A percentile compares a stretch with the other conserved stretches of the same genome.
Evolutionary conservation across 1,139 yeast genomes (phyloP).

Genomic region (Pichia sp.): DNA sequence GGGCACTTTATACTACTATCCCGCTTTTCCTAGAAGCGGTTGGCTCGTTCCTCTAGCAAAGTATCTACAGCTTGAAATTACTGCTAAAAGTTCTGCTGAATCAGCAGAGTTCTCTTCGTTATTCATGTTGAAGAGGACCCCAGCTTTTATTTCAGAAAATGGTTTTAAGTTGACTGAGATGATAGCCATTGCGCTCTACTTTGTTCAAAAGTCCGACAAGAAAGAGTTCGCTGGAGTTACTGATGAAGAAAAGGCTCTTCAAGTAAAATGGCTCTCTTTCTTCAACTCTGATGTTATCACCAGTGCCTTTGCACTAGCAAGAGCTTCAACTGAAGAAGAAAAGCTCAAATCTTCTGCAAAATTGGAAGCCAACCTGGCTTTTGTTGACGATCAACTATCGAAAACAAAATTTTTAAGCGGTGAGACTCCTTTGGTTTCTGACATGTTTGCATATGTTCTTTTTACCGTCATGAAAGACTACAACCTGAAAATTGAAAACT

Average conservation of each 20-base stretch:
- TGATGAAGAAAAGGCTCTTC: conserved; percentile 27
- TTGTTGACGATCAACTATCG: not conserved
- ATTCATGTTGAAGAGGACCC: not conserved
- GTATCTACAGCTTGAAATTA: conserved; percentile 7
- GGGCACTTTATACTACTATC: conserved; percentile 21
- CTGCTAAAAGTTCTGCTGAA: not conserved
- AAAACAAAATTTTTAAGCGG: not conserved
- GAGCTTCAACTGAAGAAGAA: not conserved
- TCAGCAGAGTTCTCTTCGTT: not conserved
- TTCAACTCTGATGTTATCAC: conserved; percentile 28
- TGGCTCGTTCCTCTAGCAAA: conserved; percentile 19
- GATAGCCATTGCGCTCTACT: conserved; percentile 17
- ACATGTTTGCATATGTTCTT: not conserved
- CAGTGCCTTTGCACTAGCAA: not conserved
- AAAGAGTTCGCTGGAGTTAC: conserved; percentile 22
- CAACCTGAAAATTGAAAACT: not conserved
- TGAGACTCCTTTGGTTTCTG: not conserved
- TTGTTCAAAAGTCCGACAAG: conserved; percentile 20
- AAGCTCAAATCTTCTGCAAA: not conserved
- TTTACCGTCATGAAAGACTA: not conserved
- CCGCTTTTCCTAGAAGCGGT: conserved; percentile 23
- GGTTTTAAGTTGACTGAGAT: not conserved
- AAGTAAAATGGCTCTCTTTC: conserved; percentile 30
- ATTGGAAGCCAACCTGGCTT: not conserved
- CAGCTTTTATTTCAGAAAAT: not conserved